Conservation (phyloP, 1,284 basidiomycete genomes). For the Ceratobasidium sp. region DNA sequence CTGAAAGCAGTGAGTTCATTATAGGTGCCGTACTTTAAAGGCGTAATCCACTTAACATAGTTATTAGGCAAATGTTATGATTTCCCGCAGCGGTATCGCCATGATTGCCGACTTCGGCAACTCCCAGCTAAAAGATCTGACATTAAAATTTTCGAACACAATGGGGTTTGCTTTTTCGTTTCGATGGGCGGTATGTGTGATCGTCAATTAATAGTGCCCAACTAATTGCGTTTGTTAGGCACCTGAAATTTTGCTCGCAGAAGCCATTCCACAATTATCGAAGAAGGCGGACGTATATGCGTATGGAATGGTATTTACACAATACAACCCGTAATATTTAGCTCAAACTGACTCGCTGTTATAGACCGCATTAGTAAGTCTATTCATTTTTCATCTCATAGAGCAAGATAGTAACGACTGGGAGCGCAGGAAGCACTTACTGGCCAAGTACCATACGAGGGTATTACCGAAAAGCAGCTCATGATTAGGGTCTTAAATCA, state of each 20-base stretch:
- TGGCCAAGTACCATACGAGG: neutral
- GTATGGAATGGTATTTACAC: neutral
- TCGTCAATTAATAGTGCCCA: neutral
- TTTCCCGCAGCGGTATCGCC: neutral
- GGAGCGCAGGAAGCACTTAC: neutral
- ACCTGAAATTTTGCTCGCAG: neutral
- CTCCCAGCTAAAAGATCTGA: neutral
- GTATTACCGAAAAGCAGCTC: no score
- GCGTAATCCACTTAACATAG: neutral
- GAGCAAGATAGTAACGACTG: no score
- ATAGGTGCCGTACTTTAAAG: neutral
- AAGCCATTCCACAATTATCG: neutral
- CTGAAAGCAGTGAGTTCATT: neutral
- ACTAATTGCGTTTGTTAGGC: neutral
- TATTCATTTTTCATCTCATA: no score
- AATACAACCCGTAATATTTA: no score
- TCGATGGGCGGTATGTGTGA: neutral
- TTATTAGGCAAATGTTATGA: neutral
- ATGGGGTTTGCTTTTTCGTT: neutral
- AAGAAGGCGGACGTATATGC: neutral
- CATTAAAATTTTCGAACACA: neutral
- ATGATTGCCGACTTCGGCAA: constrained; percentile 7
- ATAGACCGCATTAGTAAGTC: no score
- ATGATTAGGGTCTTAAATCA: no score
- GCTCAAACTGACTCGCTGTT: no score